phyloP scores from a whole-genome alignment of 345 rosid genomes.

The Cardamine resedifolia region DNA sequence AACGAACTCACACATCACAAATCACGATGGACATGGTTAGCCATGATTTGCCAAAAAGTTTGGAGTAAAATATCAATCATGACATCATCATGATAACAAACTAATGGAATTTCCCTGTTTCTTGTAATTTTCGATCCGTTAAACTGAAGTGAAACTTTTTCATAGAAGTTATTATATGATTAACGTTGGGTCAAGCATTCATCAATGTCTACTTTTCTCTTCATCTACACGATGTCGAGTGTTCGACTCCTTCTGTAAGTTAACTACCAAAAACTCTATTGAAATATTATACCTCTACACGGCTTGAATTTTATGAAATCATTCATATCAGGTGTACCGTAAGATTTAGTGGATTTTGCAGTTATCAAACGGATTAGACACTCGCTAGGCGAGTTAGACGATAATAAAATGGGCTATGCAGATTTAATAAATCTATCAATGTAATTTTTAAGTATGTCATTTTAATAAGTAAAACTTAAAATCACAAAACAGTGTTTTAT shows the following conservation, averaged over 20 bases:
- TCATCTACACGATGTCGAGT: not conserved
- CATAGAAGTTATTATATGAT: not conserved
- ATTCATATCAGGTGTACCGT: too few relatives aligned
- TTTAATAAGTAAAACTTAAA: too few relatives aligned
- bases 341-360: too few relatives aligned
- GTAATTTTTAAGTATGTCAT: too few relatives aligned
- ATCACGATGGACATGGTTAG: constrained; percentile 24
- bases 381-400: too few relatives aligned
- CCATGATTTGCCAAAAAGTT: constrained; percentile 39
- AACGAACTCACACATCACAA: constrained; percentile 22
- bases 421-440: too few relatives aligned
- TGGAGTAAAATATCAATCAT: constrained; percentile 24
- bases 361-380: too few relatives aligned
- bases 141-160: not conserved
- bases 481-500: too few relatives aligned
- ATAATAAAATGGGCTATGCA: too few relatives aligned
- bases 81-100: constrained; percentile 7
- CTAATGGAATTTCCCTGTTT: constrained; percentile 31
- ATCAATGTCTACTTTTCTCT: constrained; percentile 5
- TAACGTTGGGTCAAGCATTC: not conserved
- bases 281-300: not conserved
- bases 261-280: not conserved
- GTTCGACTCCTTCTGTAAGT: not conserved
- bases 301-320: too few relatives aligned
- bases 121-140: constrained; percentile 1